Evolutionary conservation across 75 land plant genomes (phyloP).

Genomic region (Picea glauca): DNA sequence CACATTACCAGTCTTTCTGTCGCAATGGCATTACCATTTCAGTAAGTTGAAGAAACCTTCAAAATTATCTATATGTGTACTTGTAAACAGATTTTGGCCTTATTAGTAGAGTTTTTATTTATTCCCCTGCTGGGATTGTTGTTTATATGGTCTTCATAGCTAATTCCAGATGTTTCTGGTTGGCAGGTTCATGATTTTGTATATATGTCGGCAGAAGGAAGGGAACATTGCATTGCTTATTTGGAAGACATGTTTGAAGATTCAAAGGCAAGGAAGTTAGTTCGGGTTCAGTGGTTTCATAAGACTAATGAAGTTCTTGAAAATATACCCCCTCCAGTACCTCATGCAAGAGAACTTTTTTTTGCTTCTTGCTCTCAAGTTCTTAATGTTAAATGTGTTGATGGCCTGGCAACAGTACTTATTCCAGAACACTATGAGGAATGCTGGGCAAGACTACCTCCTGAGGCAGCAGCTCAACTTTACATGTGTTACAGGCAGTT

Average conservation of each 20-base stretch:
- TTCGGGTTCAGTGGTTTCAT: constrained; percentile 94
- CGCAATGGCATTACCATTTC: constrained; percentile 74
- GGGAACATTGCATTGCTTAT: constrained; percentile 80
- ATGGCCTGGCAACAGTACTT: constrained; percentile 85
- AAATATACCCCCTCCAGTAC: constrained; percentile 60
- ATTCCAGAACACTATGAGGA: constrained; percentile 63
- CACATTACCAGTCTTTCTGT: constrained; percentile 70
- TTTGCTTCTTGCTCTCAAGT: constrained; percentile 84
- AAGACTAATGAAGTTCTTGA: constrained; percentile 80
- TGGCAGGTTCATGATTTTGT: constrained; percentile 78
- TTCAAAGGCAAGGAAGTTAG: constrained; percentile 57
- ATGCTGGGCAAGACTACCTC: constrained; percentile 19
- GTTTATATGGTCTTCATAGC: not conserved
- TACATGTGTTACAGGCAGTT: constrained; percentile 67
- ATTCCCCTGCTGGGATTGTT: not conserved
- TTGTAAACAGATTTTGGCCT: not conserved
- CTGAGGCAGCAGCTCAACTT: constrained; percentile 26
- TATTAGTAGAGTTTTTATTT: not conserved
- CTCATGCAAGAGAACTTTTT: constrained; percentile 82
- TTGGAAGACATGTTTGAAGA: constrained; percentile 96
- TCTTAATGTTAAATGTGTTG: constrained; percentile 86
- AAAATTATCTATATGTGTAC: not conserved
- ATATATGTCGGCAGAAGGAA: constrained; percentile 69
- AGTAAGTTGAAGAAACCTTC: constrained; percentile 28
- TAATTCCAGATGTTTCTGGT: not conserved